phyloP scores from a whole-genome alignment of 2,329 filamentous ascomycete genomes.

The Diplodia intermedia region DNA sequence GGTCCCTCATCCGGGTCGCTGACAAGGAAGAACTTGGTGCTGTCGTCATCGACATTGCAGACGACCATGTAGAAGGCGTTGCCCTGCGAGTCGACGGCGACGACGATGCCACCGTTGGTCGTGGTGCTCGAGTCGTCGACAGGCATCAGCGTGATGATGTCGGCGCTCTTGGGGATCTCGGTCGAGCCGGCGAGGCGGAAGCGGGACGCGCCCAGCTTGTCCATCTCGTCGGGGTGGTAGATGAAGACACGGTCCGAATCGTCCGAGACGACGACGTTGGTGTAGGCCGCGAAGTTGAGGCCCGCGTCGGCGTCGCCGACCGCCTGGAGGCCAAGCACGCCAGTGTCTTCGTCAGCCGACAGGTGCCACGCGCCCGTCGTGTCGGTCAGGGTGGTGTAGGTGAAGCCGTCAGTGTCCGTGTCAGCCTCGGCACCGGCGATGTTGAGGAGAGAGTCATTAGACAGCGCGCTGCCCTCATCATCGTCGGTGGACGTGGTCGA shows the following conservation, averaged over 20 bases:
- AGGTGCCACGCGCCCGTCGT: conserved; percentile 21
- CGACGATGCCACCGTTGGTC: conserved; percentile 7
- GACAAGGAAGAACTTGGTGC: conserved; percentile 15
- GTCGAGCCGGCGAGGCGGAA: conserved; percentile 5
- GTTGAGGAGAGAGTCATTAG: conserved; percentile 2
- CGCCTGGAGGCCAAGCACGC: neutral
- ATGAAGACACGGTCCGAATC: conserved; percentile 14
- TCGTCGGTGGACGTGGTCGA: too few species aligned
- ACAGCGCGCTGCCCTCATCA: neutral
- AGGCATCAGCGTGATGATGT: conserved; percentile 8
- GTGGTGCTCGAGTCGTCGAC: conserved; percentile 6
- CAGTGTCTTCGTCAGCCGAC: neutral
- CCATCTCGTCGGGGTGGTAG: conserved; percentile 12
- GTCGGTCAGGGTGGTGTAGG: conserved; percentile 14
- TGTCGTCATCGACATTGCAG: conserved; percentile 1
- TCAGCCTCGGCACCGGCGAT: neutral
- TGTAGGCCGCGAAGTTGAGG: conserved; percentile 8
- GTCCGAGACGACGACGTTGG: conserved; percentile 18
- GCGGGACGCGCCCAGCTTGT: conserved; percentile 8
- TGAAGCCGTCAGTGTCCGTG: conserved; percentile 10
- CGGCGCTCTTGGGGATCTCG: conserved; percentile 9
- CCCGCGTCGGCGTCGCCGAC: conserved; percentile 7
- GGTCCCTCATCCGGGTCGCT: conserved; percentile 3
- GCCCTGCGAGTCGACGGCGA: conserved; percentile 8
- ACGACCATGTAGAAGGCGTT: conserved; percentile 18